Evolutionary conservation across 371 early-diverging fungal genomes (phyloP).

Genomic region (Mortierella sp.): DNA sequence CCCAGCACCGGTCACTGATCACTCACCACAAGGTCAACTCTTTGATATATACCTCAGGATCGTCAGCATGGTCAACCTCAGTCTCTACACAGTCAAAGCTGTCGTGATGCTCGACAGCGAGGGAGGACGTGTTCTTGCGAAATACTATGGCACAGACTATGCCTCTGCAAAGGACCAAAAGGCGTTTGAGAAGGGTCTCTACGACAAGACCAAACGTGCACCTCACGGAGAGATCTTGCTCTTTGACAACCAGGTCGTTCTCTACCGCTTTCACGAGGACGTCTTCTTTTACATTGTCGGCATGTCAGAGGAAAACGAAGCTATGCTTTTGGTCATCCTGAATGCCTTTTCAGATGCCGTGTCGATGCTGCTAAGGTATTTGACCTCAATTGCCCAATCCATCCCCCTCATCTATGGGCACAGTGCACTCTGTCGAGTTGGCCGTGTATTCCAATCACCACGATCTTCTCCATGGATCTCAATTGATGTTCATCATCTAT

Average conservation of each 20-base stretch:
- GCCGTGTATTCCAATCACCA: too few relatives aligned
- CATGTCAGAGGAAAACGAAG: conserved; percentile 93
- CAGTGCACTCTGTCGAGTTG: neutral
- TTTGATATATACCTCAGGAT: neutral
- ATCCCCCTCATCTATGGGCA: neutral
- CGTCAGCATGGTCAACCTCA: conserved; percentile 77
- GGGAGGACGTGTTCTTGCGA: conserved; percentile 92
- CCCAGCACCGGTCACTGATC: too few relatives aligned
- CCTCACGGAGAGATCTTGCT: conserved; percentile 86
- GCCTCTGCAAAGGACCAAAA: conserved; percentile 86
- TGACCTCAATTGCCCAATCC: too few relatives aligned
- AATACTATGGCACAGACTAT: conserved; percentile 84
- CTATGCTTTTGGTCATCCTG: conserved; percentile 83
- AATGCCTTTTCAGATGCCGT: conserved; percentile 89
- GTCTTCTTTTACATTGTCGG: conserved; percentile 93
- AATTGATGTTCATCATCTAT: neutral
- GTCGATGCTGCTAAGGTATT: conserved; percentile 83
- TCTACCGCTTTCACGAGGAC: conserved; percentile 87
- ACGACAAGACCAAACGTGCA: conserved; percentile 86
- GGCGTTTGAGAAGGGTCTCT: conserved; percentile 91
- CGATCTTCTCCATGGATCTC: neutral
- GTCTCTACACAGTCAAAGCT: conserved; percentile 87
- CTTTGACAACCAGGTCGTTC: conserved; percentile 89
- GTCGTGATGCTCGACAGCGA: conserved; percentile 92
- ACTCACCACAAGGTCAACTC: too few relatives aligned